Base-by-base conservation (phyloP, 768 basidiomycete genomes). In the Pluteus cervinus region DNA sequence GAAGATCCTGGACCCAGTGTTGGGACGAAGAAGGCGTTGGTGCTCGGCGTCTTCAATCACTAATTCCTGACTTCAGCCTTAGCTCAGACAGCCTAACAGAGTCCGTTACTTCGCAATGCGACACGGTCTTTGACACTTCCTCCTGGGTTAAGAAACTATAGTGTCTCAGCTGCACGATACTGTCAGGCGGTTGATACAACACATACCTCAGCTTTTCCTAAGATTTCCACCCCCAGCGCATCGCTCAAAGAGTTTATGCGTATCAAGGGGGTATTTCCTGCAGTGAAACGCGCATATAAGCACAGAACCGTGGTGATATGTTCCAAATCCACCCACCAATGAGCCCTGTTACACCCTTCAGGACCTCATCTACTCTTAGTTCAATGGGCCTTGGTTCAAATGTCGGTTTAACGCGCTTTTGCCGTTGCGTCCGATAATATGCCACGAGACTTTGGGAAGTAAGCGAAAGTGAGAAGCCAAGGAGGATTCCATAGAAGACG, bases 111-210 rank as follows among this genome's bases (percentile, higher is more conserved):
- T 57, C 80, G 75, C 42, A 97, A 57, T 0, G 93, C 94, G n/a
- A 98, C 94, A 21, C 96, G 78, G 58, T 99, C 96, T 58, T 99
- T 99, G 34, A 97, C 86, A 37, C 93, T 97, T 26, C 96, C 96
- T 17, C 94, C 94, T 1, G 96, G 94, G 59, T 99, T 99, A 42
- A 98, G 56, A 54, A 83, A 99, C 90, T 98, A 24, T 31, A 23
- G 39, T 18, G 34, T 25, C 37, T 38, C 21, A 24, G 35, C 26
- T 17, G 22, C 20, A n/a, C 4, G 2, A 29, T n/a, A 24, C 30
- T 14, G 23, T 7, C 9, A 24, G 18, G 29, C 12, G 20, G 33
- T 28, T 5, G 24, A 18, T 36, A 6, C 20, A 41, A 7, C 18
- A 40, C 65, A 32, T 40, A 88, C 92, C 71, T 97, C 93, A 8